Evolutionary conservation across 2,329 filamentous ascomycete genomes (phyloP).

Genomic region (Reticulascus tulasneorum): DNA sequence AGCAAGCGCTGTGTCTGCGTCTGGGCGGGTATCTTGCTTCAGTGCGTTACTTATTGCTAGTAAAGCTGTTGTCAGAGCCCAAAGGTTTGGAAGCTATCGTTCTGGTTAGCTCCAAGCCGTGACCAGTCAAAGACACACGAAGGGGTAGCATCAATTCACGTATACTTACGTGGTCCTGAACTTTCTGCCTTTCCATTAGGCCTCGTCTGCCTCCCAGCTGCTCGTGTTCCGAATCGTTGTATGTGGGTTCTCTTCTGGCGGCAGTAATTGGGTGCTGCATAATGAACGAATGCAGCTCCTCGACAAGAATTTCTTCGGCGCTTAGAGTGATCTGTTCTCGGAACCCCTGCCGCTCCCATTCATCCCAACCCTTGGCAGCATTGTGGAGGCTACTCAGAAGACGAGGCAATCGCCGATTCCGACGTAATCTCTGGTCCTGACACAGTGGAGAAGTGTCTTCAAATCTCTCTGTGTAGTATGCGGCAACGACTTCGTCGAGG

Average conservation of each 20-base stretch:
- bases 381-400: neutral
- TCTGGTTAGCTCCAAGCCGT: neutral
- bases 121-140: too few species aligned
- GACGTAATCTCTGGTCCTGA: neutral
- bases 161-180: conserved; percentile 1
- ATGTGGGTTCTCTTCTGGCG: neutral
- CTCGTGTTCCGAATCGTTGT: neutral
- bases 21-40: neutral
- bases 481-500: neutral
- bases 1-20: neutral
- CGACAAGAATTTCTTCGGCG: neutral
- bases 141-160: too few species aligned
- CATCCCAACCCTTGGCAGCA: conserved; percentile 1
- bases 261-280: neutral
- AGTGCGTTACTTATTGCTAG: neutral
- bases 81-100: neutral
- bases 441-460: neutral
- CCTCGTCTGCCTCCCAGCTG: neutral
- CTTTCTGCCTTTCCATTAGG: neutral
- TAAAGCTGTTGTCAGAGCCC: conserved; percentile 1
- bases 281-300: neutral
- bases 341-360: conserved; percentile 1
- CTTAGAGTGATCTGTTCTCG: neutral
- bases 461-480: conserved; percentile 1
- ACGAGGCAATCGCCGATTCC: neutral